These are phyloP conservation scores for Fusarium sp. DNA, from an alignment of 2,329 filamentous ascomycete species.

Conservation along the genomic window DNA sequence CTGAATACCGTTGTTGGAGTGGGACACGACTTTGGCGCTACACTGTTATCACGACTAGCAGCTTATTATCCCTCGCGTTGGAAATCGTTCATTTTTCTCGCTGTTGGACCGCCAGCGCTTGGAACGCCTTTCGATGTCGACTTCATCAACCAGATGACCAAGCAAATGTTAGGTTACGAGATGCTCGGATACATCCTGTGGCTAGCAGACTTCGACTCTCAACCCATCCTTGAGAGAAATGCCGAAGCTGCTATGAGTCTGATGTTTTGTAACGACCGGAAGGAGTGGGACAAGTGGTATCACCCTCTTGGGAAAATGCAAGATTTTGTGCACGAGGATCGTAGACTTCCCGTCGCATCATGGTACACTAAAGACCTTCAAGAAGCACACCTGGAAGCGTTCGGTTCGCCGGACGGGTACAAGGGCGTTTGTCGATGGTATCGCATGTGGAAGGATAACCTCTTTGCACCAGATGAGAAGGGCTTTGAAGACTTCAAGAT, in stretches of 20 bases:
- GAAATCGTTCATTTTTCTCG: conserved; percentile 45
- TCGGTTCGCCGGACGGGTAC: conserved; percentile 44
- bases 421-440: conserved; percentile 51
- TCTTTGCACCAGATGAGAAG: conserved; percentile 45
- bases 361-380: conserved; percentile 47
- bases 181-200: conserved; percentile 52
- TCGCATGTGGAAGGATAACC: conserved; percentile 49
- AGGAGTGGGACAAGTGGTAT: conserved; percentile 46
- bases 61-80: conserved; percentile 45
- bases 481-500: conserved; percentile 34
- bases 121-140: conserved; percentile 50
- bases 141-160: conserved; percentile 51
- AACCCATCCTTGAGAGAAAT: conserved; percentile 42
- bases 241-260: conserved; percentile 47
- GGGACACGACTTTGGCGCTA: conserved; percentile 54
- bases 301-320: conserved; percentile 48
- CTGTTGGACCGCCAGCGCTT: conserved; percentile 49
- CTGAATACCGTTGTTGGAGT: conserved; percentile 58
- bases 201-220: conserved; percentile 37
- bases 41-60: conserved; percentile 48
- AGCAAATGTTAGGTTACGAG: conserved; percentile 46
- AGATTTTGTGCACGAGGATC: conserved; percentile 44
- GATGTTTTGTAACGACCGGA: conserved; percentile 45
- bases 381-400: conserved; percentile 42
- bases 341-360: conserved; percentile 36